Conservation (phyloP, 169 alveolate genomes). For the Babesia divergens region DNA sequence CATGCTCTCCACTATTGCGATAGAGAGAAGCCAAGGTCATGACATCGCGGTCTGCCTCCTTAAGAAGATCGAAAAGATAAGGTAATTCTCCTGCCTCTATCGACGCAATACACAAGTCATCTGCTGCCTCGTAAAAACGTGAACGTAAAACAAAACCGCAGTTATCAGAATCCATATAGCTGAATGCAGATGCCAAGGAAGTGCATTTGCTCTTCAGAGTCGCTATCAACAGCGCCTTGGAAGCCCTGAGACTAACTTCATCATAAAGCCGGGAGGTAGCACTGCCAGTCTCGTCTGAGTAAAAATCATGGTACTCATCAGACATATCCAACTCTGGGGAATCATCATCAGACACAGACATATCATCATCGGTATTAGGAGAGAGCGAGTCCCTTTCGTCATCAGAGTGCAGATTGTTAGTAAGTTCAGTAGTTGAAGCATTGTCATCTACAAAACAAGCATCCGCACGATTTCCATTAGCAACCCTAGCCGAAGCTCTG, state of each 20-base stretch:
- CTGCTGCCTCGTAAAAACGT: constrained; percentile 22
- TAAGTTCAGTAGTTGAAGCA: too few relatives aligned
- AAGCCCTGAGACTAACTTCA: constrained; percentile 22
- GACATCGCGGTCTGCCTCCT: constrained; percentile 31
- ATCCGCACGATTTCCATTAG: too few relatives aligned
- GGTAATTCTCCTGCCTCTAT: constrained; percentile 31
- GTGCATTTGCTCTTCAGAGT: constrained; percentile 45
- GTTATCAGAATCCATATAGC: constrained; percentile 40
- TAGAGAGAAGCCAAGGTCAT: constrained; percentile 50
- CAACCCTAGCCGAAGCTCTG: too few relatives aligned
- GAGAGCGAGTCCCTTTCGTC: too few relatives aligned
- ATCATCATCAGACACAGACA: not conserved
- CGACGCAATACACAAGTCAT: constrained; percentile 45
- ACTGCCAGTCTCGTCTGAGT: constrained; percentile 5
- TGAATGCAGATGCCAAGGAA: constrained; percentile 50
- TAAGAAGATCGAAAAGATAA: constrained; percentile 34
- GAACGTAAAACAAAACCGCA: constrained; percentile 49
- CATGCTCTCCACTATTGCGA: constrained; percentile 38
- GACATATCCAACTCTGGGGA: not conserved
- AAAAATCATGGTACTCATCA: not conserved
- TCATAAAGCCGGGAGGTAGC: constrained; percentile 5
- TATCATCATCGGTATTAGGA: not conserved
- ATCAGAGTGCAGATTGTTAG: too few relatives aligned
- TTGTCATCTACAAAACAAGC: too few relatives aligned
- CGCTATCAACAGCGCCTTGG: constrained; percentile 40